phyloP scores from a whole-genome alignment of 2,329 filamentous ascomycete genomes.

The Venturia pyrina region DNA sequence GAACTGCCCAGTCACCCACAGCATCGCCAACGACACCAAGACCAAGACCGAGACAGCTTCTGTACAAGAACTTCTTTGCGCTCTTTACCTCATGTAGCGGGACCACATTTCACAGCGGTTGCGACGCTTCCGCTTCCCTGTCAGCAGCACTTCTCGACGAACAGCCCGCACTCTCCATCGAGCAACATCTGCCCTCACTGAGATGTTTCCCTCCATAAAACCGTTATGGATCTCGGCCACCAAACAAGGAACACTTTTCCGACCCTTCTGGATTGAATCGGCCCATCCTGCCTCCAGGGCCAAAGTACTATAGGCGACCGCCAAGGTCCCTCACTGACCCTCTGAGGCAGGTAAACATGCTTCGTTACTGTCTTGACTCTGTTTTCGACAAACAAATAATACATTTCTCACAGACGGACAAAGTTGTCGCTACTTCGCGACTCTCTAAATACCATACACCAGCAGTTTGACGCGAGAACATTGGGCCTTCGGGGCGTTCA shows the following conservation, averaged over 20 bases:
- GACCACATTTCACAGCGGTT: background rate
- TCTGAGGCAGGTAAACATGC: constrained; percentile 3
- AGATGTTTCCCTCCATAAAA: constrained; percentile 1
- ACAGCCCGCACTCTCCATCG: background rate
- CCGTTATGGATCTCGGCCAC: background rate
- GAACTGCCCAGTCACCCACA: background rate
- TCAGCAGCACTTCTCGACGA: background rate
- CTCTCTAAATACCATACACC: background rate
- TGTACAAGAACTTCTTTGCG: background rate
- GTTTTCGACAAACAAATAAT: background rate
- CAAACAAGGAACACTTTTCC: background rate
- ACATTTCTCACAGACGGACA: background rate
- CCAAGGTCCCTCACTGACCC: background rate
- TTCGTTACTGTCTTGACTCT: background rate
- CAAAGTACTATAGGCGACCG: background rate
- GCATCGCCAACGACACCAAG: background rate
- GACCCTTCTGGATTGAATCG: background rate
- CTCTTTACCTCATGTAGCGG: background rate
- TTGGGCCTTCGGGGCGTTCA: background rate
- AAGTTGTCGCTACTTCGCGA: background rate
- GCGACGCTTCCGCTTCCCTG: background rate
- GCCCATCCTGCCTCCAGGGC: background rate
- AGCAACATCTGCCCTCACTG: background rate
- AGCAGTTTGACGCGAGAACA: background rate
- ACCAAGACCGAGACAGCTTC: background rate